Base-by-base conservation (phyloP, 106 monocot genomes). In the Cymbidium sinense region DNA sequence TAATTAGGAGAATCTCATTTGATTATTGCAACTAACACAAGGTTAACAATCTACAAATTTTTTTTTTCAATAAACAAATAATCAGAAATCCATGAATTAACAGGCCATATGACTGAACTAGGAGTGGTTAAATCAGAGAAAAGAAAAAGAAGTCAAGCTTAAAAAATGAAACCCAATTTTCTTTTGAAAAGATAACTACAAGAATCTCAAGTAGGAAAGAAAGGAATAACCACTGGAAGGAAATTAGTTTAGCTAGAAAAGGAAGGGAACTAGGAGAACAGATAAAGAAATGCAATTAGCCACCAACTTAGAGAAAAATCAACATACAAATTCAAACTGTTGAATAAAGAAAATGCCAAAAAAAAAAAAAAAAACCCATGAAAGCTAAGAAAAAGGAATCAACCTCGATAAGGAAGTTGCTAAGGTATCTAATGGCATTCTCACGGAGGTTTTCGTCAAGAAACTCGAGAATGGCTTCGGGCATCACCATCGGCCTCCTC, bases 321-420 rank as follows among this genome's bases (percentile, higher is more conserved):
- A 8, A n/a, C 58, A 10, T 23, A 58, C 21, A 58, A 58, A 23
- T 58, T 58, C 58, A 58, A 58, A 23, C 58, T 3, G 58, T n/a
- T 67, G 9, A 47, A 13, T 13, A 47, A 47, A 47, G 11, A 47
- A 47, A 47, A 13, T 11, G 2, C 2, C 11, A 13, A 1, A 2
- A 13, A 47, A 47, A 13, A 47, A 47, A 37, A 37, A 70, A 35
- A 19, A 36, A 4, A 71, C 9, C 20, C 37, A 39, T 71, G 19
- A 71, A 71, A 39, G 21, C 21, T 34, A 55, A 58, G 50, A 73
- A 80, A 54, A 28, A 54, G 67, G 37, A 50, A 44, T 43, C 34
- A 20, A 78, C 90, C 79, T 90, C 90, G 54, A 90, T 28, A 10
- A 90, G 76, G 76, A 78, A 90, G 43, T 79, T 81, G 72, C 84